Evolutionary conservation across 345 rosid species (phyloP).

Genomic region (Eutrema yunnanense): DNA sequence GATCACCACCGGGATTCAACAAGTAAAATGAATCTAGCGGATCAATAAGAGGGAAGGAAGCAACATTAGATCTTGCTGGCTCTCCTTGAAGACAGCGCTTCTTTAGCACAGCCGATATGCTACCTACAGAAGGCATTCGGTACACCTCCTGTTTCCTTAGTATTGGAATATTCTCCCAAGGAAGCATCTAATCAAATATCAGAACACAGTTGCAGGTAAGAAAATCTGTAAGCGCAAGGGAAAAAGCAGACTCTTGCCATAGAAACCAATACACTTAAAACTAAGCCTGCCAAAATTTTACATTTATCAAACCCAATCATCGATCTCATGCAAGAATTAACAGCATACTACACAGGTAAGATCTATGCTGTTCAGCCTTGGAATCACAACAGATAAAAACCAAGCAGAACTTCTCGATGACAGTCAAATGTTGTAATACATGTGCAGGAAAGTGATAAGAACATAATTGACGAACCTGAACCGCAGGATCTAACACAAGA

Average conservation of each 20-base stretch:
- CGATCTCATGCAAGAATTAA: neutral
- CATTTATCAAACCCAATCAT: neutral
- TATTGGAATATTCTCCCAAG: conserved; percentile 91
- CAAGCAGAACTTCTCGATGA: neutral
- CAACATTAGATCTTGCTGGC: conserved; percentile 27
- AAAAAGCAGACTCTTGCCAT: neutral
- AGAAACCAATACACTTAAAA: neutral
- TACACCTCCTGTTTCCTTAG: conserved; percentile 85
- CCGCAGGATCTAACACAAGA: conserved; percentile 68
- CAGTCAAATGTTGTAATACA: neutral
- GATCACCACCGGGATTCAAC: conserved; percentile 89
- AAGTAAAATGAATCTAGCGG: conserved; percentile 85
- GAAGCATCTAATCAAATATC: conserved; percentile 69
- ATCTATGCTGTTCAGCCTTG: neutral
- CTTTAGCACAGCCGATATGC: conserved; percentile 50
- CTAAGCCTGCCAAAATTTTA: neutral
- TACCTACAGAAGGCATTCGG: conserved; percentile 92
- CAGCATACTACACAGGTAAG: neutral
- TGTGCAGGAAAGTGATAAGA: conserved; percentile 2
- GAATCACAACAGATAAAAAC: neutral
- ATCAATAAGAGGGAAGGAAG: conserved; percentile 68
- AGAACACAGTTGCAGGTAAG: neutral
- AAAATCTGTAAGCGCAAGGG: neutral
- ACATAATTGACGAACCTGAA: conserved; percentile 57
- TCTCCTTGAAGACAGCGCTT: conserved; percentile 41